These are phyloP conservation scores for Canariomyces notabilis DNA, from an alignment of 2,329 filamentous ascomycete species.

Conservation along the genomic window DNA sequence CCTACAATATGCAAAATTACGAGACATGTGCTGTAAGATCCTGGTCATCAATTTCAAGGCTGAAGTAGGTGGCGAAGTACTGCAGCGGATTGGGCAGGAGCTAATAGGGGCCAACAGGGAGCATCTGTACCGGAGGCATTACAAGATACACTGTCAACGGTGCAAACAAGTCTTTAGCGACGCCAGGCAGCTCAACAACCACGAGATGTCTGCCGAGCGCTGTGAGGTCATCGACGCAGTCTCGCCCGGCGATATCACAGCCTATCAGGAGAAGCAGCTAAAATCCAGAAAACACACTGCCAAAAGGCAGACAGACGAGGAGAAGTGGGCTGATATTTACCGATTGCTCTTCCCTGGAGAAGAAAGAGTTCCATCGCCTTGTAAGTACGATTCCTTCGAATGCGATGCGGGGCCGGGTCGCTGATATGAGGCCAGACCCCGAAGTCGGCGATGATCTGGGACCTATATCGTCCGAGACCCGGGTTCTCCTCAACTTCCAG, in stretches of 20 bases:
- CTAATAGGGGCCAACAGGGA: conserved; percentile 17
- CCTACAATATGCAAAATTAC: conserved; percentile 22
- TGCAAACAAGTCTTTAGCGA: conserved; percentile 22
- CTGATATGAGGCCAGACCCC: conserved; percentile 22
- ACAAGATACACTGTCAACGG: conserved; percentile 22
- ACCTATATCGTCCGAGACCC: conserved; percentile 14
- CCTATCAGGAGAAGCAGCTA: conserved; percentile 21
- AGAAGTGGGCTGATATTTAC: conserved; percentile 26
- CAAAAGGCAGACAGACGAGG: conserved; percentile 19
- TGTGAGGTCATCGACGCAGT: conserved; percentile 15
- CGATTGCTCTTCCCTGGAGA: conserved; percentile 22
- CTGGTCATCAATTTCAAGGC: conserved; percentile 22
- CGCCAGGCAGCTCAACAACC: conserved; percentile 13
- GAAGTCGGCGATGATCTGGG: conserved; percentile 20
- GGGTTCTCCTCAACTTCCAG: conserved; percentile 17
- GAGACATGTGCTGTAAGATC: conserved; percentile 21
- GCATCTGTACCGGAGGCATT: conserved; percentile 24
- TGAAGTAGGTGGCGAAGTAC: conserved; percentile 18
- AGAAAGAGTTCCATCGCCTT: conserved; percentile 23
- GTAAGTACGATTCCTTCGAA: conserved; percentile 16
- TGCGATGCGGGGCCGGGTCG: conserved; percentile 6
- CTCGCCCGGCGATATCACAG: conserved; percentile 20
- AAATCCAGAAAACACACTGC: conserved; percentile 22
- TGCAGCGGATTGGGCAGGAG: no score
- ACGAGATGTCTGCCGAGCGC: conserved; percentile 18